Conservation (phyloP, 495 filamentous ascomycete genomes). For the Aspergillus kassunensis region DNA sequence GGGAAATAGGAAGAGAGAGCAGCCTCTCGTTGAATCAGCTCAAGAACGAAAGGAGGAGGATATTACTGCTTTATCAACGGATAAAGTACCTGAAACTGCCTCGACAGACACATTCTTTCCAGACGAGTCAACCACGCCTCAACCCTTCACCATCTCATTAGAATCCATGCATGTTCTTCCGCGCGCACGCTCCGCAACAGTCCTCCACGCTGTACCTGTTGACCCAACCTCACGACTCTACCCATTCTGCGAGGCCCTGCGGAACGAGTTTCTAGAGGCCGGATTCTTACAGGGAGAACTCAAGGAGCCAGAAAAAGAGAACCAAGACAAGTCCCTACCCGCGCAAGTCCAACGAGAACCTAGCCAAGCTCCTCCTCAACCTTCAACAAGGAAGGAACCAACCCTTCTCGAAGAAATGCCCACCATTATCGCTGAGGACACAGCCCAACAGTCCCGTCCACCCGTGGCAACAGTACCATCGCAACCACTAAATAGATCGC, state of each 20-base stretch:
- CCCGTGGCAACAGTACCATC: background rate
- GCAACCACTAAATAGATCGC: too few species aligned
- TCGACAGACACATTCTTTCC: background rate
- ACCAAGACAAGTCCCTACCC: background rate
- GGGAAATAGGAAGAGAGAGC: background rate
- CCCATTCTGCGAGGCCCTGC: slow-evolving; percentile 60
- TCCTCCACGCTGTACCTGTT: slow-evolving; percentile 52
- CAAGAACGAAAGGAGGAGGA: background rate
- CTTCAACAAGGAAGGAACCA: background rate
- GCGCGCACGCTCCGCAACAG: slow-evolving; percentile 35
- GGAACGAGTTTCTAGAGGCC: slow-evolving; percentile 55
- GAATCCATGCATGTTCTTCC: slow-evolving; percentile 37
- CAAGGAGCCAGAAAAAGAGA: slow-evolving; percentile 9
- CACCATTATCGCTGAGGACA: background rate
- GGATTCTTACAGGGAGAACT: slow-evolving; percentile 57
- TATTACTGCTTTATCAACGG: too few species aligned
- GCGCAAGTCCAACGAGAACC: background rate
- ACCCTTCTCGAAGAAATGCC: slow-evolving; percentile 12
- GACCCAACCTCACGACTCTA: slow-evolving; percentile 55
- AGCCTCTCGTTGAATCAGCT: background rate
- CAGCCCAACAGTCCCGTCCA: background rate
- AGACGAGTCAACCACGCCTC: background rate
- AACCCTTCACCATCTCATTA: slow-evolving; percentile 29
- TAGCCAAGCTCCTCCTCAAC: background rate
- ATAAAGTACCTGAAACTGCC: background rate